phyloP scores from a whole-genome alignment of 768 basidiomycete species.

The Trametes cingulata region DNA sequence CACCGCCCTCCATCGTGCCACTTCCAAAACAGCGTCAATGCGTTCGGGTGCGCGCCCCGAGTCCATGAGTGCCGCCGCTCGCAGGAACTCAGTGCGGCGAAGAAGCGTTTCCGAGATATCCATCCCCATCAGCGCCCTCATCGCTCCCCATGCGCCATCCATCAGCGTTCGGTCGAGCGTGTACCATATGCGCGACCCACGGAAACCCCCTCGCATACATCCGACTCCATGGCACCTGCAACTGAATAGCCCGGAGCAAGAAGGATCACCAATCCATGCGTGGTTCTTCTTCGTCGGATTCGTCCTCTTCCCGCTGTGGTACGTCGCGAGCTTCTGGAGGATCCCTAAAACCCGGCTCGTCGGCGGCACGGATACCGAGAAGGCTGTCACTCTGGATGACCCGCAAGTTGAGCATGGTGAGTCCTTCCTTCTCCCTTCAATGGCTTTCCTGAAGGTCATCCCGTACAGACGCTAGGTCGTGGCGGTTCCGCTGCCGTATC shows the following conservation, averaged over 20 bases:
- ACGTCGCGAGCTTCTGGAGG: constrained; percentile 61
- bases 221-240: constrained; percentile 64
- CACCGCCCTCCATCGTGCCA: constrained; percentile 12
- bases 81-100: constrained; percentile 36
- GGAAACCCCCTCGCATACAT: constrained; percentile 58
- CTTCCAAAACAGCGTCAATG: constrained; percentile 17
- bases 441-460: constrained; percentile 5
- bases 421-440: constrained; percentile 28
- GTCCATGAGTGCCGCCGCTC: constrained; percentile 2
- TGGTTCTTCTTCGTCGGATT: constrained; percentile 83
- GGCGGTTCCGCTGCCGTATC: constrained; percentile 75
- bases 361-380: constrained; percentile 58
- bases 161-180: constrained; percentile 50
- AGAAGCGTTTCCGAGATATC: constrained; percentile 65
- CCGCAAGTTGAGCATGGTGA: constrained; percentile 77
- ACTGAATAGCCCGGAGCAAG: constrained; percentile 54
- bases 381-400: constrained; percentile 73
- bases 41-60: constrained; percentile 14
- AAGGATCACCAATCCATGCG: constrained; percentile 58
- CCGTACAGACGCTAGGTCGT: constrained; percentile 63
- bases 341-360: constrained; percentile 65
- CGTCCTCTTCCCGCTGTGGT: constrained; percentile 55
- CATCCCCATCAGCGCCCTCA: constrained; percentile 77
- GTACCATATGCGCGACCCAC: constrained; percentile 83
- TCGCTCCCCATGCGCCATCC: constrained; percentile 79